These are phyloP conservation scores for Phaffomyces thermotolerans DNA, from an alignment of 805 yeast genomes.

Conservation along the genomic window DNA sequence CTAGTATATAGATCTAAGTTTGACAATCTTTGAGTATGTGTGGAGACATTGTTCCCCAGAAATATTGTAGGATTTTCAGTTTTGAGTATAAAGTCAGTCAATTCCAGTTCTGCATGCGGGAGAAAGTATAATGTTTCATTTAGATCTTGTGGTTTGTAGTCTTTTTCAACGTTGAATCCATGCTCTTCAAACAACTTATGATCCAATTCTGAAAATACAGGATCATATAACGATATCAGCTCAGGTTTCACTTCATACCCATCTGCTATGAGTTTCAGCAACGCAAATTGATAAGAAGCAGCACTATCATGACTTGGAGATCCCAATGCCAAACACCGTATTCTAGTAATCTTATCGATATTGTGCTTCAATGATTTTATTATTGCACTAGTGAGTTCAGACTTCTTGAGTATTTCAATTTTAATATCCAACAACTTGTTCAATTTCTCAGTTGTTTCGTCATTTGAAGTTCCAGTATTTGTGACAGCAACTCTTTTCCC, in stretches of 20 bases:
- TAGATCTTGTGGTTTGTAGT: conserved; percentile 1
- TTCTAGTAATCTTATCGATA: conserved; percentile 15
- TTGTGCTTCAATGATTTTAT: conserved; percentile 9
- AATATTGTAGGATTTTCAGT: conserved; percentile 30
- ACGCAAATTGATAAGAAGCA: conserved; percentile 62
- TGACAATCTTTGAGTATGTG: conserved; percentile 48
- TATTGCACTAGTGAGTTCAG: conserved; percentile 25
- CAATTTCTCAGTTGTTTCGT: not conserved
- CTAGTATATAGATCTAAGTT: conserved; percentile 33
- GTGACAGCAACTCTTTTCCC: not conserved
- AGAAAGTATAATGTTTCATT: conserved; percentile 43
- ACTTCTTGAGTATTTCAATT: conserved; percentile 19
- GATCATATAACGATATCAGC: conserved; percentile 52
- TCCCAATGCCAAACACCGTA: conserved; percentile 71
- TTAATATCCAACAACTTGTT: conserved; percentile 9
- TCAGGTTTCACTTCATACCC: conserved; percentile 13
- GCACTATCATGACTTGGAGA: conserved; percentile 50
- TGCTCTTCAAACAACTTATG: conserved; percentile 23
- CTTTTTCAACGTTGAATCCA: conserved; percentile 16
- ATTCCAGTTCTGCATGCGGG: conserved; percentile 67
- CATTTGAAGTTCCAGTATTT: not conserved
- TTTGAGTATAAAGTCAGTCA: conserved; percentile 37
- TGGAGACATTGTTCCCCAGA: conserved; percentile 45
- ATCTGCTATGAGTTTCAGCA: conserved; percentile 37
- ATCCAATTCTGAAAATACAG: conserved; percentile 49